A percentile compares a stretch with the other conserved stretches of the same genome.
phyloP scores from a whole-genome alignment of 2,329 filamentous ascomycete species.

The Colletotrichum navitas region DNA sequence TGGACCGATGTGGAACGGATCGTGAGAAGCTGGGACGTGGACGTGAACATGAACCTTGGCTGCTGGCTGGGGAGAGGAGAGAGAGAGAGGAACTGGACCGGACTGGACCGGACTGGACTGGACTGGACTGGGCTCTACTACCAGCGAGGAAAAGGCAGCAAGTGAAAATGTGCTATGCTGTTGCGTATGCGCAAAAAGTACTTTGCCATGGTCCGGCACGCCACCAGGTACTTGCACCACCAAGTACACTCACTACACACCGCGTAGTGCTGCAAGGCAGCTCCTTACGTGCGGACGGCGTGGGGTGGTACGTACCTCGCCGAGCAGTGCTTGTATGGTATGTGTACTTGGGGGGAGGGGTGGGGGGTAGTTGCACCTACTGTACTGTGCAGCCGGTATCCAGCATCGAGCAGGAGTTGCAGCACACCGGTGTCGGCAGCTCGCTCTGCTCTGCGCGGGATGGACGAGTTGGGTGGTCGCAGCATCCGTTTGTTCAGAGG shows the following conservation, averaged over 20 bases:
- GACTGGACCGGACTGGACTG: no score
- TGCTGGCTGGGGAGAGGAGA: neutral
- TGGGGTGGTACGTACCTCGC: conserved; percentile 10
- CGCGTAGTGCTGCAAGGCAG: conserved; percentile 15
- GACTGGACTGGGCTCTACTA: neutral
- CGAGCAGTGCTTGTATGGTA: neutral
- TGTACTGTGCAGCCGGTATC: neutral
- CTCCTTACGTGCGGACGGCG: conserved; percentile 19
- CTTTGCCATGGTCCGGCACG: conserved; percentile 33
- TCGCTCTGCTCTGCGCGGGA: neutral
- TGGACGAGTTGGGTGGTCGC: neutral
- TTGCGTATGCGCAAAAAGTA: conserved; percentile 31
- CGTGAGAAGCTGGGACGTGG: neutral
- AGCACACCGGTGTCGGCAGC: neutral
- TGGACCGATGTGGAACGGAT: neutral
- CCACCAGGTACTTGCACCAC: conserved; percentile 26
- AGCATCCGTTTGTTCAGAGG: neutral
- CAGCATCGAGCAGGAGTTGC: neutral
- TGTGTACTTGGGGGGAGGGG: neutral
- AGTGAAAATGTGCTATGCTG: conserved; percentile 16
- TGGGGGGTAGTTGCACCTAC: neutral
- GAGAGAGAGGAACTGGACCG: neutral
- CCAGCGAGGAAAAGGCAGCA: neutral
- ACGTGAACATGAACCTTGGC: neutral
- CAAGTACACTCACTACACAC: neutral